Evolutionary conservation across 345 rosid species (phyloP), one percentile per base, ranked within the genome.

Genomic region (Gossypium herbaceum): DNA sequence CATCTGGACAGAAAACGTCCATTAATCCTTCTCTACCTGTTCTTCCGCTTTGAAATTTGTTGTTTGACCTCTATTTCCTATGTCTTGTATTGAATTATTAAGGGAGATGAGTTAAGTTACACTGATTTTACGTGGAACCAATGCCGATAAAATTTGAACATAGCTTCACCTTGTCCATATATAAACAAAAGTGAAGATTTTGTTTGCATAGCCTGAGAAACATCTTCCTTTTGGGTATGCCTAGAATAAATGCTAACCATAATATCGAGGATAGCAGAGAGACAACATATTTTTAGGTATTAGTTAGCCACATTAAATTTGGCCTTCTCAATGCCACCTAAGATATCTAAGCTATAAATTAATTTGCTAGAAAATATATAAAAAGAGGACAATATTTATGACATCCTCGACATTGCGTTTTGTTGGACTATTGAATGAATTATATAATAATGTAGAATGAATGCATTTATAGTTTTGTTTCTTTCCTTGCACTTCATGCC

Each of bases 401-500:
- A 74, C 72, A 61, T 44, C 34, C 41, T 81, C 61, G 24, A 79
- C 82, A 81, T 79, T 84, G 79, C n/a, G 3, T 80, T 75, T 43
- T 29, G 61, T 56, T 43, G 12, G 52, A 16, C 25, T 55, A 3
- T 19, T 56, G 24, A 2, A 52, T 63, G 24, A 63, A 39, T 66
- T 44, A 66, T 65, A 43, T 19, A 65, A 19, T 43, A 22, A 58
- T 24, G 25, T 58, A 59, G 63, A 29, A 54, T 27, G 56, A 57
- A 16, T n/a, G 71, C 12, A 16, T 39, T 15, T 60, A 12, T 60
- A 62, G 47, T 65, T 60, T 61, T 61, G 68, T 39, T 69, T 75
- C 74, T 74, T 73, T 71, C 75, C 78, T 80, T 78, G 78, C 73
- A 73, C 79, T 82, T 66, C 82, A 81, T 81, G 84, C 78, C 82